Evolutionary conservation across 2,329 filamentous ascomycete species (phyloP).

Genomic region (Diatrype stigma): DNA sequence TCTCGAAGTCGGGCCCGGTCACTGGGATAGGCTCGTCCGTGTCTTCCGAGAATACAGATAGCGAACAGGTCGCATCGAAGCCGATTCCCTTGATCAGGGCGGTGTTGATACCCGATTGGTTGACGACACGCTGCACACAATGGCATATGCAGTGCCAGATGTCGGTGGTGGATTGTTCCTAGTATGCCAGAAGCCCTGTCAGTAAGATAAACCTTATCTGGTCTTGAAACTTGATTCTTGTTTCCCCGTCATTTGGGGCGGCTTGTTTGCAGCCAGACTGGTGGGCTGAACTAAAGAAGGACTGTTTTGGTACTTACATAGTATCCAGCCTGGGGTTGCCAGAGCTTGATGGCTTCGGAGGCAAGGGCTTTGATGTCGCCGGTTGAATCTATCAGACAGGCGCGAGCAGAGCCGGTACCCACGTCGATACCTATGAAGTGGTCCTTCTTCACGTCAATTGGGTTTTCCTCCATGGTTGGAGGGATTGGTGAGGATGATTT

Average conservation of each 20-base stretch:
- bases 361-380: slow-evolving; percentile 81
- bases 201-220: not conserved
- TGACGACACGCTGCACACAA: slow-evolving; percentile 78
- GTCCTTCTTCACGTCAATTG: slow-evolving; percentile 36
- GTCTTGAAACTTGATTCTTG: not conserved
- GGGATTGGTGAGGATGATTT: slow-evolving; percentile 2
- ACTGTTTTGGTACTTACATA: slow-evolving; percentile 51
- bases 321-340: slow-evolving; percentile 72
- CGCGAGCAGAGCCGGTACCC: slow-evolving; percentile 89
- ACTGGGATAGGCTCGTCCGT: slow-evolving; percentile 90
- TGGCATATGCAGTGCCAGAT: slow-evolving; percentile 95
- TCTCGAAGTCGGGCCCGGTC: slow-evolving; percentile 80
- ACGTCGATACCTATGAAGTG: slow-evolving; percentile 87
- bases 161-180: slow-evolving; percentile 96
- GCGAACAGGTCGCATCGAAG: slow-evolving; percentile 97
- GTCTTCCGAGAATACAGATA: slow-evolving; percentile 83
- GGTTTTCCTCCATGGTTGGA: not conserved
- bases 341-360: slow-evolving; percentile 72
- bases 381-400: slow-evolving; percentile 88
- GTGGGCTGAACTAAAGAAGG: not conserved
- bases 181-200: not conserved
- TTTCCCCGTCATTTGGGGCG: too few species aligned
- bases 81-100: slow-evolving; percentile 81
- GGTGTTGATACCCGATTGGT: slow-evolving; percentile 74
- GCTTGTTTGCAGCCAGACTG: not conserved